Percentiles rank a stretch among this genome's conserved stretches.
Conservation (phyloP, 805 yeast genomes). For the Phaffomyces antillensis region DNA sequence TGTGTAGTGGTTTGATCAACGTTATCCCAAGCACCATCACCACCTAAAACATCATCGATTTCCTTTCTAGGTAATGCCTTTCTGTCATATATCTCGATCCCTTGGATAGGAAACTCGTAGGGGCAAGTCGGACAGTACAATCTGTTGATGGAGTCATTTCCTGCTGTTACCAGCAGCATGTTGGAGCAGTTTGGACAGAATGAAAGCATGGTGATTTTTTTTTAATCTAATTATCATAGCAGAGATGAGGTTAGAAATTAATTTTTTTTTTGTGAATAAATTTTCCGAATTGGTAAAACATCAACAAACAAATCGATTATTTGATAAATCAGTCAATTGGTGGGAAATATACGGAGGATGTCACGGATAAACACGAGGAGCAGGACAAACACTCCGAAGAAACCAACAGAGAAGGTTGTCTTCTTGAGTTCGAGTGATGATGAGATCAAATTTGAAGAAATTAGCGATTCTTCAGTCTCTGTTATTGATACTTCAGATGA, state of each 20-base stretch:
- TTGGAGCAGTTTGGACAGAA: slow-evolving; percentile 94
- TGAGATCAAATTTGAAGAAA: no score
- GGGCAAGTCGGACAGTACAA: slow-evolving; percentile 94
- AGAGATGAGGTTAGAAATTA: neutral
- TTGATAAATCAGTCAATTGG: no score
- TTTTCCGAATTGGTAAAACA: neutral
- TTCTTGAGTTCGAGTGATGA: no score
- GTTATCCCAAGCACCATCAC: slow-evolving; percentile 97
- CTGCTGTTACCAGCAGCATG: slow-evolving; percentile 69
- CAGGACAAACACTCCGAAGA: neutral
- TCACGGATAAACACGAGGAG: neutral
- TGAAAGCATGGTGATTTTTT: no score
- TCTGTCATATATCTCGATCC: slow-evolving; percentile 79
- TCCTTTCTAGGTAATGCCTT: slow-evolving; percentile 78
- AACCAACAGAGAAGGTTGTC: no score
- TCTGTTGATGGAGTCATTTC: slow-evolving; percentile 52
- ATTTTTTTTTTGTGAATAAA: neutral
- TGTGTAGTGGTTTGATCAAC: slow-evolving; percentile 93
- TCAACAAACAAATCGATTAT: no score
- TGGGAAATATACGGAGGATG: no score
- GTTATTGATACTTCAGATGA: no score
- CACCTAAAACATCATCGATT: slow-evolving; percentile 95
- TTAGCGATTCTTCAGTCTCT: no score
- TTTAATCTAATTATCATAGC: no score
- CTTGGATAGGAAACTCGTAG: slow-evolving; percentile 83